Evolutionary conservation across 2,329 filamentous ascomycete genomes (phyloP), one percentile per base, ranked within the genome.

Genomic region (Claviceps humidiphila): DNA sequence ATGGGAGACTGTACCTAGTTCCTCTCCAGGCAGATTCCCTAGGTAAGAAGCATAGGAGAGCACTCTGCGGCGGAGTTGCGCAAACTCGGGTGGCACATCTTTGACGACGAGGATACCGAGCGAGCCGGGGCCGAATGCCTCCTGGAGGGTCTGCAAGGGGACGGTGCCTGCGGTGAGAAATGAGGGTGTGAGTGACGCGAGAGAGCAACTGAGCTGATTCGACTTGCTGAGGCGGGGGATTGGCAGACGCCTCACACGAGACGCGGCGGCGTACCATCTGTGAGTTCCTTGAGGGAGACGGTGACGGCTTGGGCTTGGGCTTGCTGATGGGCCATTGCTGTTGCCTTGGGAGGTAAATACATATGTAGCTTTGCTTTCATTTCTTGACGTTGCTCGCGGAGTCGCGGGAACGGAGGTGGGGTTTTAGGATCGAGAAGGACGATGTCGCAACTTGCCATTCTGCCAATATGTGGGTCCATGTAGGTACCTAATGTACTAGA

Each of bases 31-130:
- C 4, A 97, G 75, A 57, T 89, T 89, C 38, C 87, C 93, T 41
- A 97, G 80, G 64, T 94, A 93, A 0, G 89, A 95, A 4, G 89
- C 82, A 64, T 93, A 93, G 0, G 88, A 93, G 6, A 98, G 76
- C 2, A 94, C 77, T 54, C 78, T 78, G 54, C 78, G 78, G 55
- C 93, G 80, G 44, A 96, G 71, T n/a, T 76, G 69, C 14, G 77
- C 68, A 61, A 95, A 98, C 50, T 80, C 74, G 5, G 75, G 56
- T 0, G 89, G 87, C 0, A 97, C 79, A 64, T 89, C 87, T 64
- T 86, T 89, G 47, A 98, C 90, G n/a, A 97, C 73, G 52, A 98
- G 84, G 50, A 98, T 95, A 0, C 93, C 93, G 13, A 97, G 74
- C 2, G 89, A 95, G 26, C 87, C 81, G 1, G 90, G 89, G 0